Evolutionary conservation across 73 alveolate genomes (phyloP).

Genomic region (Stentor roeselii): DNA sequence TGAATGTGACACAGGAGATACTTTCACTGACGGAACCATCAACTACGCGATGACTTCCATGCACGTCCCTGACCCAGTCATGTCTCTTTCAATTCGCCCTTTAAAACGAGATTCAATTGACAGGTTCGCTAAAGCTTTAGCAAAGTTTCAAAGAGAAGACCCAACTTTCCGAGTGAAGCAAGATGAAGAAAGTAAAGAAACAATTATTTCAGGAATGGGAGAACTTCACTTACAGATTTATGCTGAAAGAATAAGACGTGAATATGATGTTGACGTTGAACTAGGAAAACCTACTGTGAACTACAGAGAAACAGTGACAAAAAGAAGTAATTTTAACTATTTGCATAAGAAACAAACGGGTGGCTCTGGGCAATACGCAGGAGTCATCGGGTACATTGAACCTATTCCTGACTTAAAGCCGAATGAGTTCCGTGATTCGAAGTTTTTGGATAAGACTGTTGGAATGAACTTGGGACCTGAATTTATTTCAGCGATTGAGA

Average conservation of each 20-base stretch:
- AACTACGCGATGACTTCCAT: conserved; percentile 57
- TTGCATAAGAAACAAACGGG: conserved; percentile 93
- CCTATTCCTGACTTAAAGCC: conserved; percentile 51
- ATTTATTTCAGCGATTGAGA: conserved; percentile 85
- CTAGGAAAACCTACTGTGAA: conserved; percentile 95
- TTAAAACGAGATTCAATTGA: conserved; percentile 49
- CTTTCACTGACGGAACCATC: conserved; percentile 68
- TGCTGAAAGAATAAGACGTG: conserved; percentile 93
- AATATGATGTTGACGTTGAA: conserved; percentile 66
- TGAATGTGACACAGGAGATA: conserved; percentile 92
- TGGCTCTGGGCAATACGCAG: conserved; percentile 96
- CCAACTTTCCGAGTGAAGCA: conserved; percentile 78
- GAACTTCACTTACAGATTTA: conserved; percentile 89
- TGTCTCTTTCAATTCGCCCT: conserved; percentile 73
- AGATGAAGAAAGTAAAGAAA: conserved; percentile 89
- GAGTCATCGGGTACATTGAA: conserved; percentile 59
- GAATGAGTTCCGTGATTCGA: conserved; percentile 22
- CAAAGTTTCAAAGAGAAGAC: conserved; percentile 80
- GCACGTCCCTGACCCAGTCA: conserved; percentile 91
- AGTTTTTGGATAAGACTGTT: conserved; percentile 46
- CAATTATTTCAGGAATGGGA: conserved; percentile 97
- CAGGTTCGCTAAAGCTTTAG: conserved; percentile 66
- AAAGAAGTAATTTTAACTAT: conserved; percentile 69
- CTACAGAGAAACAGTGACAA: conserved; percentile 81
- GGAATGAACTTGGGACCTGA: conserved; percentile 81